phyloP scores from a whole-genome alignment of 768 basidiomycete species.

The Tulasnella sp. region DNA sequence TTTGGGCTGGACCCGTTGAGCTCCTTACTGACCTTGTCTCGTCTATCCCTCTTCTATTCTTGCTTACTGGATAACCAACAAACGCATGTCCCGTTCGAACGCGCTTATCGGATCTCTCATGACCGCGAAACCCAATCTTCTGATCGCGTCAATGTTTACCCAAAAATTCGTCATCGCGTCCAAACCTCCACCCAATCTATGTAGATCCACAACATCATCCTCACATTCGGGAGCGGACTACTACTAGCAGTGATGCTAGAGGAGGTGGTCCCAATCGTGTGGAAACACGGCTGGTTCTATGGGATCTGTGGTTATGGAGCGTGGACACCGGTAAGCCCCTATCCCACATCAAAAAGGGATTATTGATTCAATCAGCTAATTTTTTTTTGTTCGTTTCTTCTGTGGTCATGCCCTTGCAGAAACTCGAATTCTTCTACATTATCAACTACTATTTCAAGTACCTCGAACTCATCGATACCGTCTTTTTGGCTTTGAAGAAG shows the following conservation, averaged over 20 bases:
- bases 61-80: neutral
- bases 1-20: no score
- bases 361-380: neutral
- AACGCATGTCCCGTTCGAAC: neutral
- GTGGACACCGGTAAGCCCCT: slow-evolving; percentile 79
- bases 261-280: slow-evolving; percentile 74
- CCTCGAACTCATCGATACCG: slow-evolving; percentile 89
- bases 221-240: slow-evolving; percentile 74
- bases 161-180: no score
- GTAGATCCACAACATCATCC: slow-evolving; percentile 66
- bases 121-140: no score
- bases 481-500: slow-evolving; percentile 97
- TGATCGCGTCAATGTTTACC: no score
- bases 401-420: slow-evolving; percentile 37
- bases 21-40: no score
- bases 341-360: no score
- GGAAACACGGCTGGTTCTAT: slow-evolving; percentile 59
- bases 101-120: no score
- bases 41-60: neutral
- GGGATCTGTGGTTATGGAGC: slow-evolving; percentile 65
- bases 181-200: neutral
- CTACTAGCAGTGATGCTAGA: slow-evolving; percentile 84
- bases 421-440: slow-evolving; percentile 94
- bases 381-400: neutral
- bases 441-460: slow-evolving; percentile 99